Base-by-base conservation (phyloP, 345 rosid species). In the Brassica cretica region DNA sequence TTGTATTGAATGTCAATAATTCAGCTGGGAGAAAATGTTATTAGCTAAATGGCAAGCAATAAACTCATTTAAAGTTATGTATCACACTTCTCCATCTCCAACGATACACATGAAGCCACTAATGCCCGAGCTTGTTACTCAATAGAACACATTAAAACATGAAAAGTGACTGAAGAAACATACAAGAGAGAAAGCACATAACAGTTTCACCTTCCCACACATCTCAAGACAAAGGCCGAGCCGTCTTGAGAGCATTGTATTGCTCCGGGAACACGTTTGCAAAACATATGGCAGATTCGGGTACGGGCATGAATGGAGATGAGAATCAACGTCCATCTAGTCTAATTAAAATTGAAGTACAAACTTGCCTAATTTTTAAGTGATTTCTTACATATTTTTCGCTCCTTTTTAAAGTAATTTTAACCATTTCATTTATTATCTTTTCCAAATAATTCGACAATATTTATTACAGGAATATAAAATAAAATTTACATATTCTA, bases 1-100 rank as follows among this genome's bases (percentile, higher is more conserved):
- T 80, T 80, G 84, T 80, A 78, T 82, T 82, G 70, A 78, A 80
- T 49, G 58, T 75, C 63, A 49, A 51, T 73, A 24, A 74, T 82
- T 79, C 68, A 35, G 8, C 18, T 27, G n/a, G 46, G 24, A 41
- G 11, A 53, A 75, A 24, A 25, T 70, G 60, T 19, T 69, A 74
- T 55, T 56, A 79, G 82, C 66, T 53, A 51, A 68, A 25, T 8
- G 32, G 59, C n/a, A 74, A 74, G 51, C 70, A 68, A 37, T 79
- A 74, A 69, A 25, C 73, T 8, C 6, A 15, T 35, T 30, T 37
- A 8, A 30, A 56, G 8, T 18, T 19, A 1, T 74, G 64, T 56
- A 69, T 53, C 60, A 63, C 51, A 51, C 37, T 74, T 74, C 66
- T 68, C 70, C 64, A 53, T 49, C 78, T 78, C 61, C 14, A 64